Conservation (phyloP, 768 basidiomycete genomes). For the Porphyrellus cyaneotinctus region DNA sequence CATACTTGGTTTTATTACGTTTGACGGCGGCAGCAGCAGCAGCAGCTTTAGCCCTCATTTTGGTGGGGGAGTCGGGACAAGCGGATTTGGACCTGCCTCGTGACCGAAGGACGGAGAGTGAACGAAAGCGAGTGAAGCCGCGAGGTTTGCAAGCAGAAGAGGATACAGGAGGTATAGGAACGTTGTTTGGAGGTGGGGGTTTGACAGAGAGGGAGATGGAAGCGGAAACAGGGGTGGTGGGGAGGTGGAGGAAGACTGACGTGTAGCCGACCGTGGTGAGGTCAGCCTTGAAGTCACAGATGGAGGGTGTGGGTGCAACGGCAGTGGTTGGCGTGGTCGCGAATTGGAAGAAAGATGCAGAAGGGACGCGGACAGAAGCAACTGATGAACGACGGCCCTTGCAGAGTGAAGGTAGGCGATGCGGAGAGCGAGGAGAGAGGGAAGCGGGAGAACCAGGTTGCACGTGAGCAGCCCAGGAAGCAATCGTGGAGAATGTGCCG, state of each 20-base stretch:
- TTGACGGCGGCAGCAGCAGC: conserved; percentile 35
- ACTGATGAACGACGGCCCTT: conserved; percentile 34
- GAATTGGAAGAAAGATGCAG: conserved; percentile 47
- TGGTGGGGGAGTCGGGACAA: conserved; percentile 26
- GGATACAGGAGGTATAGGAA: conserved; percentile 15
- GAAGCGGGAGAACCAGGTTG: conserved; percentile 64
- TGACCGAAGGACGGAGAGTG: conserved; percentile 46
- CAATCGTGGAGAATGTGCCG: conserved; percentile 46
- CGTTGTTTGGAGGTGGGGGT: conserved; percentile 8
- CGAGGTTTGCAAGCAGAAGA: conserved; percentile 20
- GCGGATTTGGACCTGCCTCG: conserved; percentile 37
- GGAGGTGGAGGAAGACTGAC: conserved; percentile 58
- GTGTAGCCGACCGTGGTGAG: conserved; percentile 63
- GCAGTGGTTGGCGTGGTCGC: conserved; percentile 38
- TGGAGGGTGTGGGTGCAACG: conserved; percentile 36
- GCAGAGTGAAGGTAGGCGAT: conserved; percentile 33
- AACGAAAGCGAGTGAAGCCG: conserved; percentile 45
- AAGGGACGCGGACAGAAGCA: conserved; percentile 36
- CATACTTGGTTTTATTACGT: conserved; percentile 53
- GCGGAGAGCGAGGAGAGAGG: conserved; percentile 38
- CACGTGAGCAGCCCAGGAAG: conserved; percentile 60
- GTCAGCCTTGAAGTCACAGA: conserved; percentile 48
- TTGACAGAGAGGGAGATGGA: conserved; percentile 9
- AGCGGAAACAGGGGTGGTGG: conserved; percentile 41
- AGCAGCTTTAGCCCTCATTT: conserved; percentile 18